These are phyloP conservation scores for Claviceps pusilla DNA, from an alignment of 2,329 filamentous ascomycete genomes.

Conservation along the genomic window DNA sequence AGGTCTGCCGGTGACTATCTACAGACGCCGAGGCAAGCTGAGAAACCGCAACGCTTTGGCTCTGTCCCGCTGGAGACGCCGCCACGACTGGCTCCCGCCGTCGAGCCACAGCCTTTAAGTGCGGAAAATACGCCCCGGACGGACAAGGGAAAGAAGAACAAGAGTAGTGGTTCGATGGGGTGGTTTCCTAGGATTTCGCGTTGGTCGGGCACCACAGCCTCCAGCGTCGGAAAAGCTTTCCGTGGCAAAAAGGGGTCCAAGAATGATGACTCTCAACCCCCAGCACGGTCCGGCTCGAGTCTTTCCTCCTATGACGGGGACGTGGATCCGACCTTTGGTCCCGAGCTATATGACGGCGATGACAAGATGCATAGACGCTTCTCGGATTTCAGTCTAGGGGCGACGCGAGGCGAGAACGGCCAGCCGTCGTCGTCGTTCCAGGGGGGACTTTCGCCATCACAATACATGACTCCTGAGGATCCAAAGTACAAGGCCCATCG, in stretches of 20 bases:
- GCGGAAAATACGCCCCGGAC: slow-evolving; percentile 63
- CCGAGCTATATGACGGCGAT: slow-evolving; percentile 40
- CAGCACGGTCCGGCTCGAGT: slow-evolving; percentile 69
- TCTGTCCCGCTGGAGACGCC: slow-evolving; percentile 44
- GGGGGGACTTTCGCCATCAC: slow-evolving; percentile 26
- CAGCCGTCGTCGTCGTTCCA: slow-evolving; percentile 3
- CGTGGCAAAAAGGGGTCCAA: slow-evolving; percentile 49
- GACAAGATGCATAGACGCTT: slow-evolving; percentile 46
- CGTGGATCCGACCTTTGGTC: slow-evolving; percentile 29
- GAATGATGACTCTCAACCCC: slow-evolving; percentile 40
- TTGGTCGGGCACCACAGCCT: slow-evolving; percentile 93
- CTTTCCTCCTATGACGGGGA: slow-evolving; percentile 48
- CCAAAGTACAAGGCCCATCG: slow-evolving; percentile 72
- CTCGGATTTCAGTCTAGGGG: slow-evolving; percentile 34
- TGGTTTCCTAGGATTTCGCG: slow-evolving; percentile 86
- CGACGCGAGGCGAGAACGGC: slow-evolving; percentile 2
- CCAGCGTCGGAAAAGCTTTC: slow-evolving; percentile 67
- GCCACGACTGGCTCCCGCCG: slow-evolving; percentile 33
- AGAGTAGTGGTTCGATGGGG: slow-evolving; percentile 64
- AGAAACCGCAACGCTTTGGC: slow-evolving; percentile 28
- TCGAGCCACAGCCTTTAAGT: slow-evolving; percentile 35
- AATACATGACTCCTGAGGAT: slow-evolving; percentile 44
- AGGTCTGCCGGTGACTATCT: slow-evolving; percentile 31
- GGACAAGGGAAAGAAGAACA: slow-evolving; percentile 74
- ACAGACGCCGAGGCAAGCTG: slow-evolving; percentile 43